Percentiles rank a stretch among this genome's conserved stretches.
phyloP scores from a whole-genome alignment of 176 grass and related monocot species.

The Puccinellia tenuiflora region DNA sequence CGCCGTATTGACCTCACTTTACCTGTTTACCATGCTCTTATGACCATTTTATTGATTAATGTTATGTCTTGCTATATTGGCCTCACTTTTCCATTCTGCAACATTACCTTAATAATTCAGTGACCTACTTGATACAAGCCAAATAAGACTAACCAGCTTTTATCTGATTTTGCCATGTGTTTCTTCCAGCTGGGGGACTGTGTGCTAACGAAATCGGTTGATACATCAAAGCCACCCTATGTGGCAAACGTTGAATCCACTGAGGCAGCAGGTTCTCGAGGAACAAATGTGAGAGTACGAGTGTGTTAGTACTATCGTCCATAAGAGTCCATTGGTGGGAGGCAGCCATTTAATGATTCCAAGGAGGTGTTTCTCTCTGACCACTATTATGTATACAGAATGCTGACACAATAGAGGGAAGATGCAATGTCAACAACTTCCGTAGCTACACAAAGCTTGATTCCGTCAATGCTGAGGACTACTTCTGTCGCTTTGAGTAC shows the following conservation, averaged over 20 bases:
- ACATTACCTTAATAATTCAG: constrained; percentile 6
- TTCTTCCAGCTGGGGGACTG: constrained; percentile 68
- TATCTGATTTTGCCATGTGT: constrained; percentile 22
- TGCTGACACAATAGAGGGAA: constrained; percentile 95
- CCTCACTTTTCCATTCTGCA: not conserved
- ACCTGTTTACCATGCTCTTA: not conserved
- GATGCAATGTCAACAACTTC: constrained; percentile 81
- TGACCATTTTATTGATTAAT: not conserved
- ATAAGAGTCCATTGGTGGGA: constrained; percentile 83
- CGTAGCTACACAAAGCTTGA: constrained; percentile 89
- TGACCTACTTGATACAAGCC: not conserved
- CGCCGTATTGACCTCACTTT: not conserved
- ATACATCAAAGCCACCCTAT: constrained; percentile 64
- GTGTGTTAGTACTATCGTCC: constrained; percentile 94
- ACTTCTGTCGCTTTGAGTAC: constrained; percentile 90
- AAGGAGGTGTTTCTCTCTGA: constrained; percentile 93
- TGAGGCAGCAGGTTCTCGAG: constrained; percentile 61
- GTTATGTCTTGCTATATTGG: not conserved
- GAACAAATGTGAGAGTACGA: constrained; percentile 74
- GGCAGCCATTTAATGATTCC: constrained; percentile 67
- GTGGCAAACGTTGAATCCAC: constrained; percentile 70
- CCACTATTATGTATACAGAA: constrained; percentile 95
- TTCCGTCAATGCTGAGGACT: constrained; percentile 76
- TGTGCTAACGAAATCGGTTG: constrained; percentile 65
- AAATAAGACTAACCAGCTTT: not conserved